These are phyloP conservation scores for Taiozyma onychis DNA, from an alignment of 1,139 yeast species.

Conservation along the genomic window DNA sequence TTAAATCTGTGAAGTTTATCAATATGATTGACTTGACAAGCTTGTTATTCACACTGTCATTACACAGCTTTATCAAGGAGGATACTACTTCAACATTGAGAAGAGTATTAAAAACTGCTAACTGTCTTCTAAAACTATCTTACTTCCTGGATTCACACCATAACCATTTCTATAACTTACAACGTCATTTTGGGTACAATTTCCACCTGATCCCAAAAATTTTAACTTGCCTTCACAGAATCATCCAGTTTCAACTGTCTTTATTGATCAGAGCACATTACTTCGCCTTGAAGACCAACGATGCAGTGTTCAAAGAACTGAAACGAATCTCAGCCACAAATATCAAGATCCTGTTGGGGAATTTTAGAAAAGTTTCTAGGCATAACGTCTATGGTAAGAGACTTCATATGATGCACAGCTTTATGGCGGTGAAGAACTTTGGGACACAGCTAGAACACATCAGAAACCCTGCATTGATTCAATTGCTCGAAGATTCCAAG, in stretches of 20 bases:
- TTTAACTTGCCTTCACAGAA: constrained; percentile 3
- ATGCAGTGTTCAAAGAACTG: background rate
- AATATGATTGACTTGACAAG: constrained; percentile 4
- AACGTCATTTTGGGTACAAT: constrained; percentile 3
- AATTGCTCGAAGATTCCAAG: background rate
- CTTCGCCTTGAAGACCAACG: background rate
- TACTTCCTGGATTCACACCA: constrained; percentile 3
- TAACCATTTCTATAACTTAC: constrained; percentile 3
- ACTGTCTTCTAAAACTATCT: background rate
- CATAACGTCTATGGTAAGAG: constrained; percentile 4
- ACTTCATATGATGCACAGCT: constrained; percentile 5
- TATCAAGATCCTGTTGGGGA: constrained; percentile 1
- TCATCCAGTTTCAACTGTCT: constrained; percentile 4
- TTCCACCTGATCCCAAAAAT: constrained; percentile 5
- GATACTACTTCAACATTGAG: background rate
- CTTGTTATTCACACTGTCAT: background rate
- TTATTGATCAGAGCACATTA: constrained; percentile 1
- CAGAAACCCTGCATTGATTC: background rate
- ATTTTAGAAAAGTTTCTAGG: constrained; percentile 1
- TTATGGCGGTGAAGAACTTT: constrained; percentile 5
- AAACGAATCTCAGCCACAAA: background rate
- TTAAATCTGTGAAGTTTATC: constrained; percentile 2
- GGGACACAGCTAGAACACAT: background rate
- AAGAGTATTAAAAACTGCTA: constrained; percentile 1
- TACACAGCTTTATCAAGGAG: background rate